Evolutionary conservation across 75 land plant genomes (phyloP), one percentile per base, ranked within the genome.

Genomic region (Picea sitchensis): DNA sequence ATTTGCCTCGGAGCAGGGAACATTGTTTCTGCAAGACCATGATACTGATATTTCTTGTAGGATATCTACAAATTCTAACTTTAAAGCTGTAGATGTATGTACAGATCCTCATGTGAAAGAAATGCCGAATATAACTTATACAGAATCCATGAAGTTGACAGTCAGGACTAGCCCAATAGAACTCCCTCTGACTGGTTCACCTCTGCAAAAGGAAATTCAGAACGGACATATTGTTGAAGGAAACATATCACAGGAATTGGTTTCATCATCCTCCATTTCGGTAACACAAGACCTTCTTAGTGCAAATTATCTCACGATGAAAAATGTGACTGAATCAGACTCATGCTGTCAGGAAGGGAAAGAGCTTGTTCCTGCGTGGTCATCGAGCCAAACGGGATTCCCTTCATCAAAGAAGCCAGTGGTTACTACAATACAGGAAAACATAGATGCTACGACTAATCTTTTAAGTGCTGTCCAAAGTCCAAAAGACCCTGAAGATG

Each of bases 231-330:
- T 47, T 47, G 9, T 47, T 65, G 34, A 31, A 65, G 68, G 15
- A 65, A 65, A 65, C 34, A 65, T 14, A 14, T 65, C 69, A 65
- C 38, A 31, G 7, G 69, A 65, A 65, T 17, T 67, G 71, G 71
- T 67, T 67, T 32, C 6, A 5, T 47, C 54, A 8, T 34, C 71
- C 36, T 23, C 71, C 7, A 67, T 67, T 14, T 34, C 2, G 18
- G 71, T 44, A 47, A 32, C 12, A 44, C 41, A 41, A 41, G 51
- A 71, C 3, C 54, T 0, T 1, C 20, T 44, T 71, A 44, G 36
- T 71, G 73, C 5, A 20, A 71, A 71, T 71, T n/a, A 13, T 41
- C 9, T 71, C 1, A 69, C 38, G 20, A 32, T 44, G 8, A 69
- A 20, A 69, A 69, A 69, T 41, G 51, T 36, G 7, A 5, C 6